Base-by-base conservation (phyloP, 2,329 filamentous ascomycete genomes). In the Cladosporium sp. region DNA sequence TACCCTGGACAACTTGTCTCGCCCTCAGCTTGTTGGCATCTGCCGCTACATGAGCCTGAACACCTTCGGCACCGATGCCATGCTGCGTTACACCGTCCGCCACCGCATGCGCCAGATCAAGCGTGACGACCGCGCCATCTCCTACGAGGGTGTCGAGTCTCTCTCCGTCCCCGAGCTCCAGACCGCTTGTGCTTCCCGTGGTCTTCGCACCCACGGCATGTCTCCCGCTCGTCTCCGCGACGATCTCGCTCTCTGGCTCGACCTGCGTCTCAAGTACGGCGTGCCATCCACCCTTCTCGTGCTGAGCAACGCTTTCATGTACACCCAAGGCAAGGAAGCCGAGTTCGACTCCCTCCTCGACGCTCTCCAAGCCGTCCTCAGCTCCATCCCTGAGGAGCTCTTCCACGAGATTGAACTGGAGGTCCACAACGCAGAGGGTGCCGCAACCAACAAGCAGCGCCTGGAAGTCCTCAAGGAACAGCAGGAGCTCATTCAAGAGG, bases 331-430 rank as follows among this genome's bases (percentile, higher is more conserved):
- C 60, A 91, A 92, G 67, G 90, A 93, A 50, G 79, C 82, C 49
- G 91, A 96, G 68, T 90, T 94, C 68, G 86, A 89, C 32, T 90
- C 85, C 61, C 93, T 97, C 77, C 91, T 99, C 59, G 92, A 97
- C 65, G 91, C 94, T 0, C 83, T 99, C 49, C 90, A 92, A 60
- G 90, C 91, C 56, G 94, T 99, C 4, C 80, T 99, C 39, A 95
- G 90, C 39, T 92, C 89, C 60, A 97, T 99, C 61, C 94, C 94
- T 3, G 94, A 99, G 75, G 94, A 99, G 74, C 82, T 99, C 39
- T 99, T 95, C 89, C 94, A 99, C 80, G 94, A 99, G 79, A 97
- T 99, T 62, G 94, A 97, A 76, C 88, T 99, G 32, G 94, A 99
- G 78, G 91, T 99, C 9, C 91, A 97, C 81, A 96, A 88, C 61